Base-by-base conservation (phyloP, 352 stramenopile genomes). In the Achlya hypogyna region DNA sequence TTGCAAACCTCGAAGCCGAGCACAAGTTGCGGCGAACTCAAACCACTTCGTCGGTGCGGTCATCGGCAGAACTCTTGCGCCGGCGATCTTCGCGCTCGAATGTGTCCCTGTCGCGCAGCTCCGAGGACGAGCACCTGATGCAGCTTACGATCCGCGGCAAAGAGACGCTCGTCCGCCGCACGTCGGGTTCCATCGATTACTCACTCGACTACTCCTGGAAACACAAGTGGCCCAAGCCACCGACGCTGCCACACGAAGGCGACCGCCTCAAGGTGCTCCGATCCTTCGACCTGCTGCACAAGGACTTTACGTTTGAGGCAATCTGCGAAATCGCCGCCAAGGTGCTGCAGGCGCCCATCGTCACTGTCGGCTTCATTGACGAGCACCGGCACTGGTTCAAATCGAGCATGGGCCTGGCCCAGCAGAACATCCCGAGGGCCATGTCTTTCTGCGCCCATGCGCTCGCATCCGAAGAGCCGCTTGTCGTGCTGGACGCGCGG, bases 281-380 rank as follows among this genome's bases (percentile, higher is more conserved):
- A 3, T 81, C 90, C 18, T 80, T 92, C 70, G 89, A 92, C 68
- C 89, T 92, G 53, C 81, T 75, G 18, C 80, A 90, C 74, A 90
- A 12, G 79, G 82, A 4, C 74, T 74, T 5, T 89, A 81, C 2
- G 81, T 94, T 93, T 70, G 91, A 92, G 72, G 91, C 89, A 81
- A 91, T 92, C 51, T 94, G 85, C 65, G 85, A 92, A 59, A 81
- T 94, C 43, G 82, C 82, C 4, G 79, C 82, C 66, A 92, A 94
- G 80, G 91, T 84, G 16, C 91, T 94, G 83, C 91, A 92, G 69
- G 92, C 83, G 35, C 85, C 83, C 29, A 89, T 94, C 51, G 83
- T 83, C 43, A 90, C 88, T 62, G 85, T 92, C 71, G 91, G 83
- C 56, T 90, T 94, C 51, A 84, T 94, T 31, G 85, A 94, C 56